Conservation (phyloP, 108 stramenopile species). For the Skeletonema costatum region DNA sequence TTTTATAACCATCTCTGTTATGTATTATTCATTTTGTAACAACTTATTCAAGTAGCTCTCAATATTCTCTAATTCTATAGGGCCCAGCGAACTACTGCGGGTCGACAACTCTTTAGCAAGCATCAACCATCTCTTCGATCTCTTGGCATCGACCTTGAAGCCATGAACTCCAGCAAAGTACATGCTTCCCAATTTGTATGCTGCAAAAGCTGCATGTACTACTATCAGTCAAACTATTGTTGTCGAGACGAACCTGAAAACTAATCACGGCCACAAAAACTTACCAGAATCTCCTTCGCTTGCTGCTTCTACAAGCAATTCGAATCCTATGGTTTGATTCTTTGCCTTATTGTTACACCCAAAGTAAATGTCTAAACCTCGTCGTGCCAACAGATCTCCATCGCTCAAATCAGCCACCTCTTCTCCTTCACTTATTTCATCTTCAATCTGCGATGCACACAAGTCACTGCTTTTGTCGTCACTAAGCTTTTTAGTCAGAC, state of each 20-base stretch:
- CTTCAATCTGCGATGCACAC: conserved; percentile 6
- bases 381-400: conserved; percentile 18
- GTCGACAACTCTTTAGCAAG: not conserved
- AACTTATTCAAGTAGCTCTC: not conserved
- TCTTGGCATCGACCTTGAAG: conserved; percentile 7
- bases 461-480: conserved; percentile 1
- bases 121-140: conserved; percentile 6
- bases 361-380: conserved; percentile 8
- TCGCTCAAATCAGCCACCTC: conserved; percentile 14
- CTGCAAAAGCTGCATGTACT: conserved; percentile 5
- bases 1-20: not conserved
- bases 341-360: conserved; percentile 8
- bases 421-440: conserved; percentile 8
- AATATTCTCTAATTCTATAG: conserved; percentile 3
- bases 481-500: conserved; percentile 8
- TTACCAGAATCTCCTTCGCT: conserved; percentile 20
- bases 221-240: not conserved
- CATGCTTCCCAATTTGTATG: conserved; percentile 20
- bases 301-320: conserved; percentile 17
- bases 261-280: not conserved
- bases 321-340: conserved; percentile 11
- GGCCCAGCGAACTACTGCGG: not conserved
- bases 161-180: conserved; percentile 15
- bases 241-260: not conserved
- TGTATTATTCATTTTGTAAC: not conserved